A percentile compares a stretch with the other conserved stretches of the same genome.
Conservation (phyloP, 192 early-diverging fungal genomes). For the Umbelopsis isabellina region DNA sequence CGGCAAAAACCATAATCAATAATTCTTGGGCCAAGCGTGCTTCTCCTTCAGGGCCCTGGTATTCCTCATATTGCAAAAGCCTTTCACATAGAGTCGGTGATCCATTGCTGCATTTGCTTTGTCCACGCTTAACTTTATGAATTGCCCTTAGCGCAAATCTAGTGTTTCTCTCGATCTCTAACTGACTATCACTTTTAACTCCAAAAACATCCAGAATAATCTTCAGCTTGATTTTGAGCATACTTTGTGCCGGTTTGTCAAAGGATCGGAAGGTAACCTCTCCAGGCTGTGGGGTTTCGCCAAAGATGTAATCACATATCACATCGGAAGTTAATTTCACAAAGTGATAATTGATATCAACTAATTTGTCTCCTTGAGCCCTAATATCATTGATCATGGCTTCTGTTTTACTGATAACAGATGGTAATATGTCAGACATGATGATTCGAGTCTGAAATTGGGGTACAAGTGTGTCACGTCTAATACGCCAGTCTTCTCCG, state of each 20-base stretch:
- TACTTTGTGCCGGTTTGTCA: background rate
- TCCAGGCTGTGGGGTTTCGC: background rate
- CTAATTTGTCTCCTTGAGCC: background rate
- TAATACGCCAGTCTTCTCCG: slow-evolving; percentile 20
- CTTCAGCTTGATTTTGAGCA: background rate
- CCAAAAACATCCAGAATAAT: background rate
- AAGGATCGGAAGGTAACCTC: background rate
- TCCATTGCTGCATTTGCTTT: background rate
- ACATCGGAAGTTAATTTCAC: slow-evolving; percentile 22
- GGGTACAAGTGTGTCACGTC: slow-evolving; percentile 18
- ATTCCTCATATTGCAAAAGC: background rate
- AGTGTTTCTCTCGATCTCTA: background rate
- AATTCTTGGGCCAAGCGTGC: slow-evolving; percentile 33
- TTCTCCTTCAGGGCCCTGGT: slow-evolving; percentile 7
- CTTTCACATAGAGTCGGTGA: background rate
- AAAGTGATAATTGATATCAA: slow-evolving; percentile 6
- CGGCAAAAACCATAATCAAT: slow-evolving; percentile 52
- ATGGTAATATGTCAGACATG: slow-evolving; percentile 8
- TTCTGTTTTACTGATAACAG: background rate
- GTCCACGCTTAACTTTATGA: background rate
- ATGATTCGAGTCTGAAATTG: slow-evolving; percentile 22
- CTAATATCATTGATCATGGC: background rate
- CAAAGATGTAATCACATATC: slow-evolving; percentile 28
- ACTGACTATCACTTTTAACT: background rate
- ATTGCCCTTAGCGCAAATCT: background rate